Conservation (phyloP, 345 rosid genomes). For the Pistacia atlantica region DNA sequence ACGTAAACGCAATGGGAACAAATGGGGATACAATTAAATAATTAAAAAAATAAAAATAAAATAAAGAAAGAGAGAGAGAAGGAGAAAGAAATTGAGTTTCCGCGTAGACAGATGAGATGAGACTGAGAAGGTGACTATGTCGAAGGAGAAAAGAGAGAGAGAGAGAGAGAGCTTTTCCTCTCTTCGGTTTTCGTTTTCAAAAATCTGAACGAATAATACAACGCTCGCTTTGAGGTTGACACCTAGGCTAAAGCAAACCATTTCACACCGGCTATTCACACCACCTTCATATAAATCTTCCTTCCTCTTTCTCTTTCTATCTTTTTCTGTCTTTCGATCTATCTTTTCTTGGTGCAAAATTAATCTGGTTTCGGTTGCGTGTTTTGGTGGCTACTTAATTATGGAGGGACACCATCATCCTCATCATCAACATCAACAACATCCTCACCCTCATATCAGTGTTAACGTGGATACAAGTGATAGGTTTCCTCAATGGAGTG, state of each 20-base stretch:
- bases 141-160: conserved; percentile 25
- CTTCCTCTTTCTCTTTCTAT: conserved; percentile 27
- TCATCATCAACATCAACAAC: conserved; percentile 43
- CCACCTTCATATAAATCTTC: conserved; percentile 42
- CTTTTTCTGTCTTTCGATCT: conserved; percentile 16
- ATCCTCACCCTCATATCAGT: conserved; percentile 42
- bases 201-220: conserved; percentile 40
- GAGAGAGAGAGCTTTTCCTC: conserved; percentile 4
- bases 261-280: conserved; percentile 67
- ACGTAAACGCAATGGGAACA: conserved; percentile 51
- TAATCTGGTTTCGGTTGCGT: conserved; percentile 20
- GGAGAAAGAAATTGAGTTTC: conserved; percentile 43
- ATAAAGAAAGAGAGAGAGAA: conserved; percentile 8
- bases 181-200: conserved; percentile 24
- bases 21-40: conserved; percentile 18
- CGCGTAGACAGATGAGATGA: conserved; percentile 95
- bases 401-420: conserved; percentile 66
- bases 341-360: conserved; percentile 20
- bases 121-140: conserved; percentile 39
- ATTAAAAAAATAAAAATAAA: neutral
- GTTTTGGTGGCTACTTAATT: conserved; percentile 3
- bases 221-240: conserved; percentile 28
- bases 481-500: conserved; percentile 97
- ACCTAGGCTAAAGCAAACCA: conserved; percentile 36
- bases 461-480: conserved; percentile 53